Evolutionary conservation across 768 basidiomycete species (phyloP).

Genomic region (Pulveroboletus sp.): DNA sequence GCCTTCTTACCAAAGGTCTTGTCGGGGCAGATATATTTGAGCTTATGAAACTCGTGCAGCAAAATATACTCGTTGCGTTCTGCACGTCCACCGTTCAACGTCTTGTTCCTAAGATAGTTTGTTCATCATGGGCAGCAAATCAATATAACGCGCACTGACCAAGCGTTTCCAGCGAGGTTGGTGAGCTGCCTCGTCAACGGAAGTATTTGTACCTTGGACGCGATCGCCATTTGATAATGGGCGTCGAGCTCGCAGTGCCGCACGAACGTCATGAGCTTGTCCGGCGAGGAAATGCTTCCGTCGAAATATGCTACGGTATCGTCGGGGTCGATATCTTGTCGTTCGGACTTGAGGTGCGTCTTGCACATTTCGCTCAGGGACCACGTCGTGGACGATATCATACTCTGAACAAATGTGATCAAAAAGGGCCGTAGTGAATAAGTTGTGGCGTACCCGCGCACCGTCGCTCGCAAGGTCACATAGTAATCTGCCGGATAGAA

Average conservation of each 20-base stretch:
- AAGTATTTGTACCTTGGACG: slow-evolving; percentile 88
- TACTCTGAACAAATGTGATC: slow-evolving; percentile 45
- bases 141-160: slow-evolving; percentile 48
- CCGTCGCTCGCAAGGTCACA: slow-evolving; percentile 95
- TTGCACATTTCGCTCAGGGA: slow-evolving; percentile 96
- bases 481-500: slow-evolving; percentile 81
- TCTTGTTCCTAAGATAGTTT: slow-evolving; percentile 76
- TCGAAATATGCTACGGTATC: slow-evolving; percentile 93
- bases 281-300: slow-evolving; percentile 70
- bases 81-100: slow-evolving; percentile 93
- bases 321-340: slow-evolving; percentile 95
- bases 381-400: slow-evolving; percentile 98
- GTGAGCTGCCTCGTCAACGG: slow-evolving; percentile 93
- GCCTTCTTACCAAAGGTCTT: slow-evolving; percentile 83
- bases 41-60: slow-evolving; percentile 93
- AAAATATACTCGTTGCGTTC: slow-evolving; percentile 99
- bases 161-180: slow-evolving; percentile 94
- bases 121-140: background rate
- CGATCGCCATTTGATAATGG: slow-evolving; percentile 96
- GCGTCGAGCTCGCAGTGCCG: slow-evolving; percentile 94
- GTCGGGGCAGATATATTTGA: slow-evolving; percentile 96
- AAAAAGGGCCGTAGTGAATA: background rate
- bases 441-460: slow-evolving; percentile 62
- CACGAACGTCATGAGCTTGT: slow-evolving; percentile 81
- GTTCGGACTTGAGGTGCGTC: slow-evolving; percentile 79